phyloP scores from a whole-genome alignment of 1,284 basidiomycete genomes.

The Amylostereum chailletii region DNA sequence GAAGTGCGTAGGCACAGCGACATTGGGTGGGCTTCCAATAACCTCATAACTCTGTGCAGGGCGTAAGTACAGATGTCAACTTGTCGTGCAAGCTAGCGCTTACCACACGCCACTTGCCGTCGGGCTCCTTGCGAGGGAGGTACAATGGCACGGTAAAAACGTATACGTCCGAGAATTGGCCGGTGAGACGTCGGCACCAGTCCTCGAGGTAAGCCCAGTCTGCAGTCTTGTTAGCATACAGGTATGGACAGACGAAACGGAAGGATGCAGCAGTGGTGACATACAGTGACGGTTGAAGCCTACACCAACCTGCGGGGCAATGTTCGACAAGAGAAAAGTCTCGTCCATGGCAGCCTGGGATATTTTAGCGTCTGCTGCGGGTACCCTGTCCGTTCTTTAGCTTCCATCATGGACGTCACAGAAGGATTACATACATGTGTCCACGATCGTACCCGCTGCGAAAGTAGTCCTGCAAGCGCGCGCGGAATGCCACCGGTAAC shows the following conservation, averaged over 20 bases:
- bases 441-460: slow-evolving; percentile 93
- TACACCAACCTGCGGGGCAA: slow-evolving; percentile 95
- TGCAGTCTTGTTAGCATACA: slow-evolving; percentile 19
- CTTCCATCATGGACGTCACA: background rate
- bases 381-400: slow-evolving; percentile 51
- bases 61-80: background rate
- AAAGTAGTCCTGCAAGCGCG: slow-evolving; percentile 87
- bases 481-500: slow-evolving; percentile 76
- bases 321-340: slow-evolving; percentile 93
- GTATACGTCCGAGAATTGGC: slow-evolving; percentile 86
- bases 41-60: slow-evolving; percentile 75
- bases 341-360: slow-evolving; percentile 93
- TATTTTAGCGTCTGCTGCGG: slow-evolving; percentile 95
- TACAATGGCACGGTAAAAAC: slow-evolving; percentile 98
- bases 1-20: slow-evolving; percentile 96
- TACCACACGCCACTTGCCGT: slow-evolving; percentile 93
- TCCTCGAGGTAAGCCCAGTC: slow-evolving; percentile 97
- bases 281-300: slow-evolving; percentile 96
- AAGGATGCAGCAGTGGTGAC: slow-evolving; percentile 16
- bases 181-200: slow-evolving; percentile 88
- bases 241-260: background rate
- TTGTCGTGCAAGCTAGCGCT: slow-evolving; percentile 23
- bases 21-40: slow-evolving; percentile 84
- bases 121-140: slow-evolving; percentile 74
- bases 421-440: slow-evolving; percentile 66